phyloP scores from a whole-genome alignment of 1,284 basidiomycete species.

The Marasmius sp. region DNA sequence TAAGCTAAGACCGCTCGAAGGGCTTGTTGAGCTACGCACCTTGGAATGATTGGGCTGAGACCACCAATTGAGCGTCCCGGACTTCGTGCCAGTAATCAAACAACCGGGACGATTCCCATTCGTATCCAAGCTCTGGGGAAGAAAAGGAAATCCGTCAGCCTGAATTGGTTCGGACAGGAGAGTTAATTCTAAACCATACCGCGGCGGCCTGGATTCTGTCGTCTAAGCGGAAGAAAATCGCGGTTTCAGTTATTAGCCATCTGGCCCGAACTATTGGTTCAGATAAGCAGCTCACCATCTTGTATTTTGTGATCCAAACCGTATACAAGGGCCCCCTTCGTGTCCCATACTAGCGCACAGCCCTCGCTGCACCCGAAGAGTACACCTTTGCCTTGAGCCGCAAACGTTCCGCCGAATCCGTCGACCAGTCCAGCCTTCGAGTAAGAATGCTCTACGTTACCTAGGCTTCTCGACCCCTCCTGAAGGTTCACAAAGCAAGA shows the following conservation, averaged over 20 bases:
- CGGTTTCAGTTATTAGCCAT: neutral
- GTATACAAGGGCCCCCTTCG: constrained; percentile 47
- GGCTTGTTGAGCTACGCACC: constrained; percentile 12
- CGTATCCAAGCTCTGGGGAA: constrained; percentile 3
- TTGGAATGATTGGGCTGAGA: constrained; percentile 40
- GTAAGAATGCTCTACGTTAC: constrained; percentile 30
- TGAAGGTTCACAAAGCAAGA: constrained; percentile 50
- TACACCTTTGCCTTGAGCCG: constrained; percentile 47
- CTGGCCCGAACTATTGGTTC: neutral
- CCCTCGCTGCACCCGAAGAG: constrained; percentile 53
- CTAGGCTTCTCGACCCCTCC: constrained; percentile 38
- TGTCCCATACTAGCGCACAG: constrained; percentile 62
- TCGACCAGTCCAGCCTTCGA: constrained; percentile 3
- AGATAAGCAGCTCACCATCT: constrained; percentile 1
- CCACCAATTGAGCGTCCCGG: constrained; percentile 60
- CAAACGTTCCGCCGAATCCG: constrained; percentile 42
- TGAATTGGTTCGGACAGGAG: neutral
- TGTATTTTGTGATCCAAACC: constrained; percentile 49
- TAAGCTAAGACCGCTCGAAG: no score
- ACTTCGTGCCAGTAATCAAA: constrained; percentile 54
- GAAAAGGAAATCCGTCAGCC: constrained; percentile 5
- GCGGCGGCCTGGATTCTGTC: constrained; percentile 54
- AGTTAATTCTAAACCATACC: constrained; percentile 34
- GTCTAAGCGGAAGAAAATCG: constrained; percentile 33
- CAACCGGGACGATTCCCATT: constrained; percentile 21